phyloP scores from a whole-genome alignment of 192 early-diverging fungal species.

The Mortierella alpina region DNA sequence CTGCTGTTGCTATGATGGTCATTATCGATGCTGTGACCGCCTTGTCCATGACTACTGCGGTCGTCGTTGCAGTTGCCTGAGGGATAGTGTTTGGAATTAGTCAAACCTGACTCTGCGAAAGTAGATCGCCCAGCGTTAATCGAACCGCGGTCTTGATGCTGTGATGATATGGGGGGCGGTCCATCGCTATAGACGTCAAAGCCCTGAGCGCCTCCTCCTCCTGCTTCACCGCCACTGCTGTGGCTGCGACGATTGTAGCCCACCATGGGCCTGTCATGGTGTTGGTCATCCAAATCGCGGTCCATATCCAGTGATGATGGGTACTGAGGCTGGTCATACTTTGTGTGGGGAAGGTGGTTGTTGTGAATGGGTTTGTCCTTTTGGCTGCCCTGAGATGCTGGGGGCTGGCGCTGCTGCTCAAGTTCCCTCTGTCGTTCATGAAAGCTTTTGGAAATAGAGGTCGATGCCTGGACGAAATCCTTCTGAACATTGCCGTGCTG shows the following conservation, averaged over 20 bases:
- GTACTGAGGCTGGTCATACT: neutral
- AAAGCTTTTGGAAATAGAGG: conserved; percentile 30
- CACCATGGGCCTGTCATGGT: too few species aligned
- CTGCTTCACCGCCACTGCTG: too few species aligned
- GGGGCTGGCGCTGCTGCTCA: conserved; percentile 24
- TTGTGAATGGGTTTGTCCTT: neutral
- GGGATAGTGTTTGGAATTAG: too few species aligned
- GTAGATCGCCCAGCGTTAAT: too few species aligned
- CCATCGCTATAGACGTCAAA: too few species aligned
- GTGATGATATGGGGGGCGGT: too few species aligned
- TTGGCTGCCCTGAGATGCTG: neutral
- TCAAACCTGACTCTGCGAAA: too few species aligned
- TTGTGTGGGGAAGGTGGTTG: neutral
- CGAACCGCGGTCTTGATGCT: too few species aligned
- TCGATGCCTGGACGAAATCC: conserved; percentile 32
- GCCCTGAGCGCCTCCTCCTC: too few species aligned
- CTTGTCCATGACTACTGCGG: neutral
- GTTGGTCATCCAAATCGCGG: too few species aligned
- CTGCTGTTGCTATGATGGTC: neutral
- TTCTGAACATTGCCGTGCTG: conserved; percentile 42
- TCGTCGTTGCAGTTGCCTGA: neutral
- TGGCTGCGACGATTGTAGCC: too few species aligned
- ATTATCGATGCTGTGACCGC: neutral
- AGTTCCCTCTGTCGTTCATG: conserved; percentile 40
- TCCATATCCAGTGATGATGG: too few species aligned